Percentiles rank a stretch among this genome's conserved stretches.
Evolutionary conservation across 2,329 filamentous ascomycete species (phyloP).

Genomic region (Scedosporium dehoogii): DNA sequence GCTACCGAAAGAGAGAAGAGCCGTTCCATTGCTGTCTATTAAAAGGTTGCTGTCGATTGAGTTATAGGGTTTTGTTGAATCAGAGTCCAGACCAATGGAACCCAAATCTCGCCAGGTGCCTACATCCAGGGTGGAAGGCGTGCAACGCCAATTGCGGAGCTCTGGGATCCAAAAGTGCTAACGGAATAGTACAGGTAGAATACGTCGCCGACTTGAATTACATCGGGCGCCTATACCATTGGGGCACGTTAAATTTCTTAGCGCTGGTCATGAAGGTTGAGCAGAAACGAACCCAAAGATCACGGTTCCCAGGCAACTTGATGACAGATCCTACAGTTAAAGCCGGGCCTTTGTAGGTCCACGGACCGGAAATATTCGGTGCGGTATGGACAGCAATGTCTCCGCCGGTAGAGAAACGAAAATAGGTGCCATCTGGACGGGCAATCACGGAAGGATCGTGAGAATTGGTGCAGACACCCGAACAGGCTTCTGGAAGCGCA

Average conservation of each 20-base stretch:
- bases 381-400: conserved; percentile 29
- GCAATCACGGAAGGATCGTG: neutral
- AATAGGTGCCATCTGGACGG: conserved; percentile 27
- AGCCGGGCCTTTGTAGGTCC: conserved; percentile 30
- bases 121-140: neutral
- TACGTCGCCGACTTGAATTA: conserved; percentile 36
- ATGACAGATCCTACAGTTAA: conserved; percentile 13
- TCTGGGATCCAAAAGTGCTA: conserved; percentile 48
- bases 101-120: neutral
- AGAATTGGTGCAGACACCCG: neutral
- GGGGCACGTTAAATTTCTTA: neutral
- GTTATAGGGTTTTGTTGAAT: neutral
- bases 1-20: neutral
- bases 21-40: neutral
- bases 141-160: conserved; percentile 50
- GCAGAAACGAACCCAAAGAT: neutral
- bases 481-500: neutral
- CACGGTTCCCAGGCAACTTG: neutral
- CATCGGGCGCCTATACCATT: neutral
- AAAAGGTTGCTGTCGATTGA: neutral
- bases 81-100: neutral
- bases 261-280: neutral
- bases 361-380: conserved; percentile 26
- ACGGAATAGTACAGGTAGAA: conserved; percentile 64
- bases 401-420: conserved; percentile 31